Base-by-base conservation (phyloP, 371 early-diverging fungal genomes). In the Apophysomyces sp. region DNA sequence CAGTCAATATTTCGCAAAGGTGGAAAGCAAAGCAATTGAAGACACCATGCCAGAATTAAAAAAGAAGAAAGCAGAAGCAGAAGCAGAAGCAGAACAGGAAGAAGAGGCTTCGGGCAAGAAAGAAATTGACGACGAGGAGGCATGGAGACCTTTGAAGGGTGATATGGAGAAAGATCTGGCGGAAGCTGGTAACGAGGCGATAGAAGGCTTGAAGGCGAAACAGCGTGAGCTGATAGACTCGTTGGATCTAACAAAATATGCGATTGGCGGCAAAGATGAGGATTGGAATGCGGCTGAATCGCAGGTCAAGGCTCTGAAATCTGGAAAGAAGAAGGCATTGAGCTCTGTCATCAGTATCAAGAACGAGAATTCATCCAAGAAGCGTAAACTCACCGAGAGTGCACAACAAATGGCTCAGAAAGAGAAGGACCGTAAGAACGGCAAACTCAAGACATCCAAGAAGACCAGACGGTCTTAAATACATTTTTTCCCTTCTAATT, bases 211-310 rank as follows among this genome's bases (percentile, higher is more conserved):
- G 53, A 81, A 82, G 62, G 81, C 84, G 30, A 89, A 91, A 62
- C 97, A 98, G 70, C 84, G 87, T 60, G 94, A 94, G 55, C 68
- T 96, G 49, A 86, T 98, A 61, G 87, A 92, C 52, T 76, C 89
- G 27, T 76, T 96, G 54, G 92, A 96, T 73, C 68, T 94, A 16
- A 73, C 77, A 15, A 80, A 87, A 63, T 91, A 87, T 63, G 90
- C 91, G 2, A 92, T 94, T 62, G 84, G 81, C n/a, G 90, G 86
- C 21, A 81, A 80, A 24, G 84, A 86, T 7, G 78, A 88, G 44
- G 92, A 92, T 49, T 94, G 92, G 90, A 59, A 80, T 2, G 65
- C 68, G 54, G 91, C 88, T 8, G 81, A 84, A 66, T 68, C 74
- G 0, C 88, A 87, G 63, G 78, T 89, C 37, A 76, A 77, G 58